Evolutionary conservation across 257 asterid genomes (phyloP).

Genomic region (Dorcoceras hygrometricum): DNA sequence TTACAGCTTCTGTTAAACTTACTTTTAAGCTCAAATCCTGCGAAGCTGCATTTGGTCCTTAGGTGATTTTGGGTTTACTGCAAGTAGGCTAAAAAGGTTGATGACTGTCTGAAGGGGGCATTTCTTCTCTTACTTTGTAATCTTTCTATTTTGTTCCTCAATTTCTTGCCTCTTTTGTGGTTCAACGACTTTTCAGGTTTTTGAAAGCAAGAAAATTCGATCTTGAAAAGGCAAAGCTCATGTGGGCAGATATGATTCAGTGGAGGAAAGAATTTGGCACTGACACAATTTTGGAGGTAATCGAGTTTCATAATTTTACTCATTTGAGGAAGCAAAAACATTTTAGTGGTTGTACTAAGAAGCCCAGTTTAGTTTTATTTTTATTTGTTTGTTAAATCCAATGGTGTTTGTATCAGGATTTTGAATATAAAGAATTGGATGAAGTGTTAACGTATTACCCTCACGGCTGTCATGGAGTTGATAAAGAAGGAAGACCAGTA

Average conservation of each 20-base stretch:
- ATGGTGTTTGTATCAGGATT: slow-evolving; percentile 50
- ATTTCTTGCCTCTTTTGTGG: slow-evolving; percentile 19
- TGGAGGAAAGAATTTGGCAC: slow-evolving; percentile 97
- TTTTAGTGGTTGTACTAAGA: neutral
- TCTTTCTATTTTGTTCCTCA: neutral
- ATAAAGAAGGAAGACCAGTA: slow-evolving; percentile 92
- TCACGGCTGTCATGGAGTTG: slow-evolving; percentile 96
- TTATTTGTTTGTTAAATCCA: neutral
- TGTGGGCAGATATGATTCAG: slow-evolving; percentile 99
- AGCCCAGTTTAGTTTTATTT: neutral
- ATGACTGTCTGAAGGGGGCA: slow-evolving; percentile 1
- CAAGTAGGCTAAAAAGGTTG: neutral
- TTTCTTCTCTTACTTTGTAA: slow-evolving; percentile 3
- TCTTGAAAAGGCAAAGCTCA: slow-evolving; percentile 72
- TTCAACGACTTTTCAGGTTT: slow-evolving; percentile 50
- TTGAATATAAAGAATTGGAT: slow-evolving; percentile 70
- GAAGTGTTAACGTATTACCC: slow-evolving; percentile 88
- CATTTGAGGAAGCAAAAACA: neutral
- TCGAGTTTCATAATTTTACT: neutral
- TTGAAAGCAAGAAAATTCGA: slow-evolving; percentile 92
- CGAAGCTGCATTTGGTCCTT: neutral
- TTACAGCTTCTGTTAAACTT: neutral
- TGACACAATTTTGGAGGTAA: slow-evolving; percentile 73
- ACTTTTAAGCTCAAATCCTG: neutral
- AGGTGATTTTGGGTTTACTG: neutral